phyloP scores from a whole-genome alignment of 495 filamentous ascomycete species.

The Penicillium roqueforti region DNA sequence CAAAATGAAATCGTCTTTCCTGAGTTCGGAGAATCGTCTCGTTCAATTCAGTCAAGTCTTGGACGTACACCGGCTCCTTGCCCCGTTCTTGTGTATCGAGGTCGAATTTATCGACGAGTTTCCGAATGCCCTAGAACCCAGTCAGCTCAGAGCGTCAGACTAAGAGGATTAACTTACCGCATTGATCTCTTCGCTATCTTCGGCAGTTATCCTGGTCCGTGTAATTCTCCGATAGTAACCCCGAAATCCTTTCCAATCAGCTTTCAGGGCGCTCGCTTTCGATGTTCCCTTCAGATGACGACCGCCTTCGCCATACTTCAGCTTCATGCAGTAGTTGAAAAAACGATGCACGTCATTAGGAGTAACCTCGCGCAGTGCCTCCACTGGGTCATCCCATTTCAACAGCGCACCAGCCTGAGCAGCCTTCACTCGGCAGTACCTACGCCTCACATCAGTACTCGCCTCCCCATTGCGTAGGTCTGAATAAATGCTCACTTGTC shows the following conservation, averaged over 20 bases:
- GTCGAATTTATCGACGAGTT: slow-evolving; percentile 19
- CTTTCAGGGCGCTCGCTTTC: slow-evolving; percentile 16
- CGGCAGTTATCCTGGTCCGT: slow-evolving; percentile 12
- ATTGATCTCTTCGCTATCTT: slow-evolving; percentile 26
- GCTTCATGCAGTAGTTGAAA: slow-evolving; percentile 19
- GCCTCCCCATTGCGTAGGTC: not conserved
- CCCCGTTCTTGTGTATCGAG: slow-evolving; percentile 16
- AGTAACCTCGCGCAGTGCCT: slow-evolving; percentile 10
- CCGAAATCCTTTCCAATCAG: slow-evolving; percentile 22
- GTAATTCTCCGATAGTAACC: slow-evolving; percentile 24
- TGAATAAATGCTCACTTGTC: slow-evolving; percentile 16
- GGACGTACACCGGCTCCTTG: slow-evolving; percentile 20
- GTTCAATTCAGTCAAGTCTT: slow-evolving; percentile 24
- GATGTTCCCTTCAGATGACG: slow-evolving; percentile 13
- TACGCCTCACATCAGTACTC: slow-evolving; percentile 1
- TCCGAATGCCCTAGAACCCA: slow-evolving; percentile 5
- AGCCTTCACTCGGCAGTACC: slow-evolving; percentile 13
- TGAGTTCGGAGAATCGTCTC: no score
- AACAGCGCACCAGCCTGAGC: slow-evolving; percentile 7
- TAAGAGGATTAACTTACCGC: slow-evolving; percentile 9
- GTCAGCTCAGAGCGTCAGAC: slow-evolving; percentile 7
- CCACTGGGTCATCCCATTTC: slow-evolving; percentile 11
- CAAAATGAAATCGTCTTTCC: no score
- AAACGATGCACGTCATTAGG: slow-evolving; percentile 17
- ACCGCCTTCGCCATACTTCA: slow-evolving; percentile 12